phyloP scores from a whole-genome alignment of 306 rosid genomes.

The Corylus americana region DNA sequence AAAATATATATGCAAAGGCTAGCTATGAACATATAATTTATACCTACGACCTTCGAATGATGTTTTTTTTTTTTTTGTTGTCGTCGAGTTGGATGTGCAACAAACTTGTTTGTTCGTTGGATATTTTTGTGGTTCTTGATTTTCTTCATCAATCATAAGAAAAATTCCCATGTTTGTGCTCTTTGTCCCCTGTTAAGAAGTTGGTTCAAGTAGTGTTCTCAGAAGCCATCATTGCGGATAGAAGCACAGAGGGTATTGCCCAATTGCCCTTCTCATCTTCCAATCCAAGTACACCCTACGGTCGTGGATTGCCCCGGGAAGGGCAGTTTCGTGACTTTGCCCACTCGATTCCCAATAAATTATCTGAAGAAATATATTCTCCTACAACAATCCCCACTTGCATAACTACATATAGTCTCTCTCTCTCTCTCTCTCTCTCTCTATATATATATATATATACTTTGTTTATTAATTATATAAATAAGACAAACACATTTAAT shows the following conservation, averaged over 20 bases:
- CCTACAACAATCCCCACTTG: neutral
- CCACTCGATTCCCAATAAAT: slow-evolving; percentile 27
- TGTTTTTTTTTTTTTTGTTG: neutral
- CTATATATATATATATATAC: neutral
- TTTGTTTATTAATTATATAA: neutral
- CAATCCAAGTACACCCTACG: slow-evolving; percentile 19
- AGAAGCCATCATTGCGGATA: slow-evolving; percentile 19
- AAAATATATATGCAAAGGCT: neutral
- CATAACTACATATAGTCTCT: neutral
- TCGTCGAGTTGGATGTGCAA: neutral
- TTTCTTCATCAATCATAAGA: slow-evolving; percentile 34
- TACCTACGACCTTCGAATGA: too few relatives aligned
- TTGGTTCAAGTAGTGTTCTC: slow-evolving; percentile 21
- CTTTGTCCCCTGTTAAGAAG: slow-evolving; percentile 22
- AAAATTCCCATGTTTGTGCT: slow-evolving; percentile 33
- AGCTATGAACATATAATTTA: neutral
- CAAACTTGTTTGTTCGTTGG: slow-evolving; percentile 4
- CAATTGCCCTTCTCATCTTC: neutral
- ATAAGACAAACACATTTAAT: slow-evolving; percentile 18
- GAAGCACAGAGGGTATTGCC: slow-evolving; percentile 9
- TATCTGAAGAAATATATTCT: slow-evolving; percentile 16
- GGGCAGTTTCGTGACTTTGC: neutral
- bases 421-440: too few relatives aligned
- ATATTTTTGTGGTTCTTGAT: neutral
- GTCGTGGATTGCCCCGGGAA: neutral